A percentile compares a stretch with the other conserved stretches of the same genome.
Conservation (phyloP, 2,329 filamentous ascomycete species). For the Aspergillus sp. region DNA sequence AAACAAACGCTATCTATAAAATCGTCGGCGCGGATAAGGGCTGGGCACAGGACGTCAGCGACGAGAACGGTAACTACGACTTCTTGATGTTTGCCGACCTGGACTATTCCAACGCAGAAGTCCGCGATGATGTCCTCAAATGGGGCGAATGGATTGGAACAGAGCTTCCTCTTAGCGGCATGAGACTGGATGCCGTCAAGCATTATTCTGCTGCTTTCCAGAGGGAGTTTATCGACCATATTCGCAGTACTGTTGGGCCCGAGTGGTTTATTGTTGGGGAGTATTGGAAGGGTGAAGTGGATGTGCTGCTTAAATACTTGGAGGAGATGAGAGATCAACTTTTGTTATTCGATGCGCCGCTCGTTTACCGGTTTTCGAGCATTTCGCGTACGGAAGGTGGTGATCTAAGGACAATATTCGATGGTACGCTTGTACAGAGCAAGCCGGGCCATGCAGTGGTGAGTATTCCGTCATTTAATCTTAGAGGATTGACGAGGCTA, state of each 20-base stretch:
- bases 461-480: neutral
- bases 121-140: conserved; percentile 55
- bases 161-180: conserved; percentile 56
- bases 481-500: neutral
- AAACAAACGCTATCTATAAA: conserved; percentile 58
- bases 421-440: conserved; percentile 50
- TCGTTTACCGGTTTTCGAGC: conserved; percentile 61
- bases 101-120: conserved; percentile 59
- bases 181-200: conserved; percentile 66
- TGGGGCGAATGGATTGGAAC: conserved; percentile 64
- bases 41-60: conserved; percentile 57
- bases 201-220: conserved; percentile 65
- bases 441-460: conserved; percentile 36
- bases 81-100: conserved; percentile 68
- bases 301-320: conserved; percentile 52
- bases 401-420: conserved; percentile 60
- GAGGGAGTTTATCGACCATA: conserved; percentile 54
- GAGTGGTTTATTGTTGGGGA: conserved; percentile 62
- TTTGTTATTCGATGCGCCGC: conserved; percentile 59
- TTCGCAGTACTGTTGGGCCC: conserved; percentile 47
- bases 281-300: conserved; percentile 57
- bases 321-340: conserved; percentile 53
- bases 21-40: conserved; percentile 57
- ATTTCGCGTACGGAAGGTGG: conserved; percentile 51
- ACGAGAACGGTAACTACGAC: conserved; percentile 60